Percentiles rank a stretch among this genome's conserved stretches.
These are phyloP conservation scores for Fomitopsis pinicola DNA, from an alignment of 1,284 basidiomycete species.

Conservation along the genomic window DNA sequence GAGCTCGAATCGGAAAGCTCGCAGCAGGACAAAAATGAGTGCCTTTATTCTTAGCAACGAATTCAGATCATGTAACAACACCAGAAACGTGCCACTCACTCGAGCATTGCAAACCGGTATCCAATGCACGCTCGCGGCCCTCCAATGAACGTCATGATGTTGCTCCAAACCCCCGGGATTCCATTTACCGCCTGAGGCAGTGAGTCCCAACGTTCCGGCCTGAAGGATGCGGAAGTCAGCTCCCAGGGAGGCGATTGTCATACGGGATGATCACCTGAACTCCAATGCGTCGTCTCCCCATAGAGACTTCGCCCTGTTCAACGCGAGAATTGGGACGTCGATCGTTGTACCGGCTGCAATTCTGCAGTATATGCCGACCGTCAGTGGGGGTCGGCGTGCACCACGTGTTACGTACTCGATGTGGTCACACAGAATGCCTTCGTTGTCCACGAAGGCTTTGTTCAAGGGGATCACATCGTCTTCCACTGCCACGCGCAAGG, in stretches of 20 bases:
- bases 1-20: slow-evolving; percentile 53
- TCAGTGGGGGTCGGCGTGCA: too few species aligned
- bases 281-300: slow-evolving; percentile 55
- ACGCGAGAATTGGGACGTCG: slow-evolving; percentile 41
- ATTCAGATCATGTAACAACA: too few species aligned
- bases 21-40: slow-evolving; percentile 52
- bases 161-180: slow-evolving; percentile 50
- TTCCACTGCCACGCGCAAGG: slow-evolving; percentile 44
- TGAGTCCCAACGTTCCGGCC: slow-evolving; percentile 53
- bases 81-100: not conserved
- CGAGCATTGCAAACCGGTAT: not conserved
- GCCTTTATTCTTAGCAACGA: slow-evolving; percentile 39
- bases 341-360: slow-evolving; percentile 34
- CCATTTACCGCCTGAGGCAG: slow-evolving; percentile 37
- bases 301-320: slow-evolving; percentile 42
- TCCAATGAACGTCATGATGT: slow-evolving; percentile 56
- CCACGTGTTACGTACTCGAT: slow-evolving; percentile 13
- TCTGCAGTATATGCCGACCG: too few species aligned
- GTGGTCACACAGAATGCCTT: slow-evolving; percentile 22
- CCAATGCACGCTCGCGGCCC: slow-evolving; percentile 50
- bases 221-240: not conserved
- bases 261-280: slow-evolving; percentile 34
- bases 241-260: too few species aligned
- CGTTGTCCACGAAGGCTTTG: slow-evolving; percentile 22
- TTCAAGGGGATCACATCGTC: slow-evolving; percentile 42